Evolutionary conservation across 129 eudicot species (phyloP).

Genomic region (Rutidosis leptorrhynchoides): DNA sequence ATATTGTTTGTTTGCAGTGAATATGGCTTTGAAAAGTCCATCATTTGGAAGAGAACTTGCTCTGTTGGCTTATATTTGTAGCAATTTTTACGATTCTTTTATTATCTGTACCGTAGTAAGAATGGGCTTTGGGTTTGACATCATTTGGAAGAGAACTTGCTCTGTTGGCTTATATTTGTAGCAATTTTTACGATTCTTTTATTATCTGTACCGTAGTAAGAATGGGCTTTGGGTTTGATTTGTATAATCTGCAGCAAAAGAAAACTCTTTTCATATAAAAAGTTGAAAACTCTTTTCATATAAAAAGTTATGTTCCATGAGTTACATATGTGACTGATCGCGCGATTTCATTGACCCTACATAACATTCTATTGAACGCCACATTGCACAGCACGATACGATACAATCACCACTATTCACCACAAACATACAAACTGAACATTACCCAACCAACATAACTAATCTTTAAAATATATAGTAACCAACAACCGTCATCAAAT

Average conservation of each 20-base stretch:
- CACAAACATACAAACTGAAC: too few relatives aligned
- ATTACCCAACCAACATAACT: too few relatives aligned
- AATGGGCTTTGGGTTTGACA: conserved; percentile 13
- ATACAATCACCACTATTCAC: too few relatives aligned
- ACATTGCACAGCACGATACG: too few relatives aligned
- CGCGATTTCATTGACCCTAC: too few relatives aligned
- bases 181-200: neutral
- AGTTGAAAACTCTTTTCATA: too few relatives aligned
- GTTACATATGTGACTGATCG: too few relatives aligned
- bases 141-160: neutral
- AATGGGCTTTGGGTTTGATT: conserved; percentile 8
- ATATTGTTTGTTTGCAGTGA: neutral
- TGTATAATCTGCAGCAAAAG: neutral
- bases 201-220: neutral
- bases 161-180: neutral
- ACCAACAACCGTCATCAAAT: too few relatives aligned
- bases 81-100: neutral
- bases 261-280: neutral
- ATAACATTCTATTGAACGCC: too few relatives aligned
- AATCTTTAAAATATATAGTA: too few relatives aligned
- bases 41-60: neutral
- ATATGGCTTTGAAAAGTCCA: neutral
- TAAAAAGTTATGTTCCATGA: too few relatives aligned
- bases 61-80: neutral
- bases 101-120: neutral